Conservation (phyloP, 768 basidiomycete genomes). For the Lentinula sp. region DNA sequence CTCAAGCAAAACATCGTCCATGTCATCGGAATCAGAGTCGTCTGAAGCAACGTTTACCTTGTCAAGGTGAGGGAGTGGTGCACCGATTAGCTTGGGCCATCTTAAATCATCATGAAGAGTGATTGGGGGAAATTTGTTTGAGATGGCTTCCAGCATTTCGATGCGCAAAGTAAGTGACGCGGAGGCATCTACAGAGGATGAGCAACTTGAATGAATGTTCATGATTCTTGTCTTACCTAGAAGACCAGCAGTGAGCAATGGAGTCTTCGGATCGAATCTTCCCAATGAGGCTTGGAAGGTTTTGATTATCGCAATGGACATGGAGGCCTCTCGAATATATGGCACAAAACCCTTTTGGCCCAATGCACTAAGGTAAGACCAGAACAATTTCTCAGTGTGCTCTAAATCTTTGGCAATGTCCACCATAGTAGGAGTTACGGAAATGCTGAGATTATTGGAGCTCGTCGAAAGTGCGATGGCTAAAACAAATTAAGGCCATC, state of each 20-base stretch:
- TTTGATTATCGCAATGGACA: slow-evolving; percentile 64
- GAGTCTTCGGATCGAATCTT: slow-evolving; percentile 38
- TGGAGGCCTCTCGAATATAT: slow-evolving; percentile 67
- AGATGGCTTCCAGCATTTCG: slow-evolving; percentile 81
- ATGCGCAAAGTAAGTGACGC: slow-evolving; percentile 74
- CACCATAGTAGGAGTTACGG: slow-evolving; percentile 38
- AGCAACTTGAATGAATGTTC: background rate
- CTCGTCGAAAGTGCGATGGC: slow-evolving; percentile 84
- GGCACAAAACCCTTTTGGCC: slow-evolving; percentile 56
- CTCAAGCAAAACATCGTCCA: slow-evolving; percentile 30
- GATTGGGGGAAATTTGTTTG: slow-evolving; percentile 52
- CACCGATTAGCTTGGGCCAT: slow-evolving; percentile 64
- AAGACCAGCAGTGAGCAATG: slow-evolving; percentile 54
- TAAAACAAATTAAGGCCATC: slow-evolving; percentile 21
- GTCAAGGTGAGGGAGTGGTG: slow-evolving; percentile 24
- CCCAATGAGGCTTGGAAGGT: slow-evolving; percentile 82
- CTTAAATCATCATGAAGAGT: slow-evolving; percentile 53
- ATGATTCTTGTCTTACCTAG: slow-evolving; percentile 39
- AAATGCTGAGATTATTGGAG: slow-evolving; percentile 32
- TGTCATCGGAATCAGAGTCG: slow-evolving; percentile 28
- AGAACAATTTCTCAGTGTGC: slow-evolving; percentile 66
- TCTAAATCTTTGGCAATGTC: slow-evolving; percentile 58
- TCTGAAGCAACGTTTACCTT: slow-evolving; percentile 13
- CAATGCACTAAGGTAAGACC: slow-evolving; percentile 53
- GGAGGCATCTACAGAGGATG: slow-evolving; percentile 50